These are phyloP conservation scores for Clitocybe nebularis DNA, from an alignment of 1,284 basidiomycete species.

Conservation along the genomic window DNA sequence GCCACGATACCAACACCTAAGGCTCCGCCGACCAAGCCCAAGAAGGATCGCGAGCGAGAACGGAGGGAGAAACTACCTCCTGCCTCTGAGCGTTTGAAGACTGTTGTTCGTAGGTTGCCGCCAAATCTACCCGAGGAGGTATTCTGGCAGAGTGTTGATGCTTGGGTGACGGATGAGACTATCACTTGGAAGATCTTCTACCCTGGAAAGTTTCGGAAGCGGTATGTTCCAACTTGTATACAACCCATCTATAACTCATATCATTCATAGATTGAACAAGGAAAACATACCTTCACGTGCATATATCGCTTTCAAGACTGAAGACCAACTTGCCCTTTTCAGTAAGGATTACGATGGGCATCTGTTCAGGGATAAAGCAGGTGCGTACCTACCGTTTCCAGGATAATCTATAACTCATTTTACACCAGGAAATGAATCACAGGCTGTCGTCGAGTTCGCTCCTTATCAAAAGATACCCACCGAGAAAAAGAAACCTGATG, in stretches of 20 bases:
- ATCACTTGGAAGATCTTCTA: slow-evolving; percentile 65
- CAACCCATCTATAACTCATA: background rate
- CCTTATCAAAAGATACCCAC: slow-evolving; percentile 84
- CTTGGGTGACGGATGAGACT: slow-evolving; percentile 80
- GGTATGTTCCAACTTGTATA: slow-evolving; percentile 39
- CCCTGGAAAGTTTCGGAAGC: slow-evolving; percentile 68
- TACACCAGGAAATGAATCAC: slow-evolving; percentile 74
- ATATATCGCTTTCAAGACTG: slow-evolving; percentile 85
- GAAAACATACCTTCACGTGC: slow-evolving; percentile 85
- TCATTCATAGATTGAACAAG: slow-evolving; percentile 57
- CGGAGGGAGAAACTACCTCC: slow-evolving; percentile 22
- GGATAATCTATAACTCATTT: too few species aligned
- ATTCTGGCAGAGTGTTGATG: slow-evolving; percentile 89
- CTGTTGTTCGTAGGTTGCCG: slow-evolving; percentile 84
- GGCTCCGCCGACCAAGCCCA: slow-evolving; percentile 25
- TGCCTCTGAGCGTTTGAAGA: slow-evolving; percentile 70
- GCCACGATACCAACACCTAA: slow-evolving; percentile 22
- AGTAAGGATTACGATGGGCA: slow-evolving; percentile 90
- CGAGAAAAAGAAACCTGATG: slow-evolving; percentile 71
- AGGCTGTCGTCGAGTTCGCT: slow-evolving; percentile 91
- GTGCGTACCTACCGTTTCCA: too few species aligned
- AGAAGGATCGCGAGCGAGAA: slow-evolving; percentile 30
- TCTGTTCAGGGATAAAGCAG: slow-evolving; percentile 86
- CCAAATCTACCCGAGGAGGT: slow-evolving; percentile 89
- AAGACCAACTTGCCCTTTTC: slow-evolving; percentile 72